A percentile compares a stretch with the other conserved stretches of the same genome.
These are phyloP conservation scores for Salix caprea DNA, from an alignment of 345 rosid species.

Conservation along the genomic window DNA sequence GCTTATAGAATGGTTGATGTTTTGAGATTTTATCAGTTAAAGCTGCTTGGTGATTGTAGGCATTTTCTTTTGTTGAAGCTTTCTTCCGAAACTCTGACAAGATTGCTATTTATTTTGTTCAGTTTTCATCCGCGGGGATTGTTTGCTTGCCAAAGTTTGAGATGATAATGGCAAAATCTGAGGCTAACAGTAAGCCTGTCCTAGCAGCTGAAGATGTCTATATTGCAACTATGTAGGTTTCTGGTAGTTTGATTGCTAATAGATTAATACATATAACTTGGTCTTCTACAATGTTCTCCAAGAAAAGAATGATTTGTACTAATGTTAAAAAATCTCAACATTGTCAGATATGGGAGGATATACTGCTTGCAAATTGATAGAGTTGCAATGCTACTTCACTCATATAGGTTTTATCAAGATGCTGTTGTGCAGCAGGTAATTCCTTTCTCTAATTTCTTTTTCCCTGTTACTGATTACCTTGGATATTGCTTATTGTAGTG, in stretches of 20 bases:
- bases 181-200: conserved; percentile 83
- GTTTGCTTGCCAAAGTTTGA: conserved; percentile 92
- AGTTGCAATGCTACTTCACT: conserved; percentile 90
- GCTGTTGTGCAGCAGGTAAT: conserved; percentile 90
- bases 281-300: background rate
- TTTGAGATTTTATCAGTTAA: background rate
- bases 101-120: conserved; percentile 33
- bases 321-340: conserved; percentile 14
- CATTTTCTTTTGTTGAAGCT: background rate
- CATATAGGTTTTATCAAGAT: conserved; percentile 90
- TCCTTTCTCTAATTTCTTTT: conserved; percentile 2
- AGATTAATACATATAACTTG: conserved; percentile 3
- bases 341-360: conserved; percentile 91
- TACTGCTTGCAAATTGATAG: conserved; percentile 98
- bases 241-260: conserved; percentile 8
- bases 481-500: background rate
- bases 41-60: background rate
- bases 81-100: conserved; percentile 14
- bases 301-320: background rate
- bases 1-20: background rate
- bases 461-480: background rate
- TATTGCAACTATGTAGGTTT: conserved; percentile 77
- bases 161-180: conserved; percentile 86
- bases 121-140: conserved; percentile 92
- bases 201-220: conserved; percentile 79